Evolutionary conservation across 306 rosid genomes (phyloP).

Genomic region (Fragaria nilgerrensis): DNA sequence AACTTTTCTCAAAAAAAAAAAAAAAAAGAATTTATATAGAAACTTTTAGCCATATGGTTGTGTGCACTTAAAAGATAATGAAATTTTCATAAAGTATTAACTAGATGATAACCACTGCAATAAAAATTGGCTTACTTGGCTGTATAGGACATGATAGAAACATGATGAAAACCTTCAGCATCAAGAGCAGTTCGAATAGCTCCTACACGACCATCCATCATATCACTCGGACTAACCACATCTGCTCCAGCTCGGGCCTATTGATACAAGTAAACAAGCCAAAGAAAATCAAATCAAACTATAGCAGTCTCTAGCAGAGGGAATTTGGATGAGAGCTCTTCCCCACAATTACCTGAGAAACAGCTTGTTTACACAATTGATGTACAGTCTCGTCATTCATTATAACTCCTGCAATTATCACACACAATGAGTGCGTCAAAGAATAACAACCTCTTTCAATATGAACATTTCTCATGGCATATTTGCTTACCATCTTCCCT

Average conservation of each 20-base stretch:
- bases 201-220: conserved; percentile 99
- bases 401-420: conserved; percentile 67
- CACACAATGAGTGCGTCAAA: conserved; percentile 9
- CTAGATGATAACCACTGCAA: neutral
- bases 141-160: conserved; percentile 89
- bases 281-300: conserved; percentile 1
- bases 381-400: conserved; percentile 94
- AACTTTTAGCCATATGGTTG: neutral
- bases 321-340: conserved; percentile 17
- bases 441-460: conserved; percentile 20
- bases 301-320: conserved; percentile 1
- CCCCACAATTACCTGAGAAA: conserved; percentile 74
- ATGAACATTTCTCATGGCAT: conserved; percentile 19
- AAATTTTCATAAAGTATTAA: neutral
- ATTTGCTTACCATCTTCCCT: conserved; percentile 81
- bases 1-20: no score
- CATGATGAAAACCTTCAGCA: conserved; percentile 93
- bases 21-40: neutral
- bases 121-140: conserved; percentile 61
- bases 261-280: conserved; percentile 18
- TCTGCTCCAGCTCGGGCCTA: conserved; percentile 98
- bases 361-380: conserved; percentile 93
- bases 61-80: neutral
- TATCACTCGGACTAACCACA: conserved; percentile 96
- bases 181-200: conserved; percentile 88